Conservation (phyloP, 1,284 basidiomycete species). For the Irpex lacteus region DNA sequence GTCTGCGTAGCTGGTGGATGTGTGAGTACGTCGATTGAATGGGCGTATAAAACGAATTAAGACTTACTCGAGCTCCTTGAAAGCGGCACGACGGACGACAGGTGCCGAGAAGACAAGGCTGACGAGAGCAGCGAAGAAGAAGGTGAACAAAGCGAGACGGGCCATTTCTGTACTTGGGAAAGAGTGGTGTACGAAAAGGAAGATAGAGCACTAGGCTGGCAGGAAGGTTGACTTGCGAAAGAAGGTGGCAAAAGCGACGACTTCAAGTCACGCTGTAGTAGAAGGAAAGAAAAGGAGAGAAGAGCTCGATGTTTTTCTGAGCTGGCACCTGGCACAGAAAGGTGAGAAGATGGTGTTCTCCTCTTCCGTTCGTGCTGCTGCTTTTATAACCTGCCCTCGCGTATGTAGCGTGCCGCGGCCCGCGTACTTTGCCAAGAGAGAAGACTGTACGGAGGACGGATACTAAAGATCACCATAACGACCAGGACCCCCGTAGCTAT, state of each 20-base stretch:
- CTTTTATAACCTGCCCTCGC: not conserved
- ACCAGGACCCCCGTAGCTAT: not conserved
- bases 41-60: not conserved
- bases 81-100: not conserved
- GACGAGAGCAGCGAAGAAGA: not conserved
- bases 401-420: not conserved
- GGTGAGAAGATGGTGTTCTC: not conserved
- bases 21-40: not conserved
- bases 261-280: constrained; percentile 4
- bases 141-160: constrained; percentile 3
- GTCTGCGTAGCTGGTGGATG: constrained; percentile 32
- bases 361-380: not conserved
- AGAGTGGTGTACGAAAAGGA: not conserved
- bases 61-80: not conserved
- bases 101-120: constrained; percentile 1
- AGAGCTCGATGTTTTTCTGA: constrained; percentile 1
- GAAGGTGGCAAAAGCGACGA: not conserved
- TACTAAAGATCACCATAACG: not conserved
- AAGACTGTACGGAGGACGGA: not conserved
- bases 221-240: not conserved
- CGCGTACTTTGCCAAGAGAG: not conserved
- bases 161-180: constrained; percentile 2
- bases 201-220: not conserved
- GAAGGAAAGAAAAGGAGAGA: not conserved
- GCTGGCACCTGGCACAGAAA: constrained; percentile 4